Conservation (phyloP, 345 rosid species). For the Salix caprea region DNA sequence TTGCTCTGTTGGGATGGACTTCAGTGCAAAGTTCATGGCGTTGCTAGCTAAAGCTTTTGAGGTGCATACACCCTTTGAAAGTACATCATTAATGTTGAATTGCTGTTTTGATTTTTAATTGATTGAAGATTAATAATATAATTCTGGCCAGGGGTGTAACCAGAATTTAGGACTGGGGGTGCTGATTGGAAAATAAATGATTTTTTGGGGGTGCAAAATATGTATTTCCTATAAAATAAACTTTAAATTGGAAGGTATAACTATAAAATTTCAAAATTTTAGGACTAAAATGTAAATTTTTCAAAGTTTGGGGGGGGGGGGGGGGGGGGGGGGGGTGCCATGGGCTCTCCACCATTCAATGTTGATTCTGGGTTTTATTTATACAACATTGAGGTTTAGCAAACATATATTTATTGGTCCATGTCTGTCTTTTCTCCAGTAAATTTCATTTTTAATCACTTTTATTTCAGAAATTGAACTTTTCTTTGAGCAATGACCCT, state of each 20-base stretch:
- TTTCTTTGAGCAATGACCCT: neutral
- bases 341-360: no score
- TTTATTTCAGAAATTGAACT: neutral
- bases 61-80: conserved; percentile 32
- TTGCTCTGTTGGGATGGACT: conserved; percentile 75
- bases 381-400: neutral
- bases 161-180: no score
- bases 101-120: neutral
- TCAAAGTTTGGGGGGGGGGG: no score
- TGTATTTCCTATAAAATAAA: no score
- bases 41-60: conserved; percentile 70
- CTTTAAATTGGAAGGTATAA: no score
- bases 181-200: no score
- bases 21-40: conserved; percentile 81
- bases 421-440: neutral
- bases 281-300: no score
- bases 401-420: neutral
- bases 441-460: neutral
- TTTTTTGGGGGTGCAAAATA: no score
- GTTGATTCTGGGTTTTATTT: neutral
- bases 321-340: no score
- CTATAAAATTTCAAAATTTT: no score
- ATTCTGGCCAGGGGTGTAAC: no score
- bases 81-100: neutral
- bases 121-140: neutral